Percentiles rank a stretch among this genome's conserved stretches.
Conservation (phyloP, 306 rosid genomes). For the Fragaria iinumae region DNA sequence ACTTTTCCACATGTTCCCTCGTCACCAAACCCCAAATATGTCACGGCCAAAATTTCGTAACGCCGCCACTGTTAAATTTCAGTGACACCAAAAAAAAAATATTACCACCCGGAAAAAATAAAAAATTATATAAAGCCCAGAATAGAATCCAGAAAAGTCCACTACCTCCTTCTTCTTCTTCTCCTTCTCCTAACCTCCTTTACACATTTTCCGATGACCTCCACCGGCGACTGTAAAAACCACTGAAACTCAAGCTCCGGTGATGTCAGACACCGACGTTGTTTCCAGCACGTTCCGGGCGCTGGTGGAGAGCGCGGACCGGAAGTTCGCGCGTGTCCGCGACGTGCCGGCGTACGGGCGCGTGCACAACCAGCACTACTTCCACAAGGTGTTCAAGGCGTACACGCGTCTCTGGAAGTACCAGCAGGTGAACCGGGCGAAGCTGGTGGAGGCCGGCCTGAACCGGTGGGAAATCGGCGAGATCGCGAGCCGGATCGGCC, state of each 20-base stretch:
- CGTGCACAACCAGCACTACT: slow-evolving; percentile 58
- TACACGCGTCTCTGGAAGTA: slow-evolving; percentile 85
- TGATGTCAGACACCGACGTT: slow-evolving; percentile 55
- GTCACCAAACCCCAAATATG: background rate
- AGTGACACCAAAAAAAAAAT: background rate
- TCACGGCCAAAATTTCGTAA: background rate
- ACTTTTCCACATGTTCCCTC: background rate
- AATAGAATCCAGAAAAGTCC: slow-evolving; percentile 14
- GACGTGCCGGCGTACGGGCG: slow-evolving; percentile 88
- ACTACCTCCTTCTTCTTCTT: background rate
- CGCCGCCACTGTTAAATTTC: slow-evolving; percentile 17
- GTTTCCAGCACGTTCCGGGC: slow-evolving; percentile 69
- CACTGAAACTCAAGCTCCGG: slow-evolving; percentile 30
- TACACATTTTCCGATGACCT: slow-evolving; percentile 51
- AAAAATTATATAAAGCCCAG: background rate
- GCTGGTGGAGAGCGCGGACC: slow-evolving; percentile 87
- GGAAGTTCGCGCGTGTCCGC: slow-evolving; percentile 87
- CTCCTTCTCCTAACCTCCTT: background rate
- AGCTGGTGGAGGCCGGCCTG: slow-evolving; percentile 73
- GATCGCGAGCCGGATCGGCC: slow-evolving; percentile 99
- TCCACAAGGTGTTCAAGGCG: slow-evolving; percentile 89
- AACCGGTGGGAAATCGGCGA: slow-evolving; percentile 99
- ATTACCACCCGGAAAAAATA: slow-evolving; percentile 7
- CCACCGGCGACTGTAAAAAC: slow-evolving; percentile 31
- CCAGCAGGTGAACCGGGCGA: slow-evolving; percentile 79